phyloP scores from a whole-genome alignment of 768 basidiomycete species.

The Suillus plorans region DNA sequence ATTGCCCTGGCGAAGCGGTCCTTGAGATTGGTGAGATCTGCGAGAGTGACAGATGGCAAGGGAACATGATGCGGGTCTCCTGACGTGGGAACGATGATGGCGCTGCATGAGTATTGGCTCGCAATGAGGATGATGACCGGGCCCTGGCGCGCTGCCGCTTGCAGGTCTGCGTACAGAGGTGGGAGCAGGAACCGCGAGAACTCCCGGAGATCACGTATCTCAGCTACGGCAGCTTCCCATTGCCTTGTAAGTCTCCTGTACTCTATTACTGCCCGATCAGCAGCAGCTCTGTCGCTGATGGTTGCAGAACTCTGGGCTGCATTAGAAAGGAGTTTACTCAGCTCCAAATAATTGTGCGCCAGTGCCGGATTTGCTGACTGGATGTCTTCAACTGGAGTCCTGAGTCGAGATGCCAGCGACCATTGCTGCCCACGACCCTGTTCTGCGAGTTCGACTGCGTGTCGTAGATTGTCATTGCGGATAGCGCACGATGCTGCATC shows the following conservation, averaged over 20 bases:
- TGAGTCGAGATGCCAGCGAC: conserved; percentile 24
- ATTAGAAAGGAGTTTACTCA: neutral
- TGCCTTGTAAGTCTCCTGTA: neutral
- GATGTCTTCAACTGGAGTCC: conserved; percentile 24
- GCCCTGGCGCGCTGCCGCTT: neutral
- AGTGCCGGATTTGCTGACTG: neutral
- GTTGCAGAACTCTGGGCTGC: conserved; percentile 9
- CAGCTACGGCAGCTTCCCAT: neutral
- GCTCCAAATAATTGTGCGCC: neutral
- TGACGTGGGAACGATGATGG: neutral
- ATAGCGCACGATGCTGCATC: conserved; percentile 17
- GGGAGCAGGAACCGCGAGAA: too few species aligned
- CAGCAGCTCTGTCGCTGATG: neutral
- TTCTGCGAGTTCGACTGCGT: conserved; percentile 28
- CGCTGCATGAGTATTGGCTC: neutral
- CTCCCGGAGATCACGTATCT: too few species aligned
- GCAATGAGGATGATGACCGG: neutral
- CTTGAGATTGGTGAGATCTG: conserved; percentile 4
- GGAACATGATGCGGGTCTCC: neutral
- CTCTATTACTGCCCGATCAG: neutral
- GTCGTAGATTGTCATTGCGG: conserved; percentile 1
- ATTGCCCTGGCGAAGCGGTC: conserved; percentile 8
- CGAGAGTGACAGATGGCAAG: neutral
- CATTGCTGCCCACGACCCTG: conserved; percentile 19
- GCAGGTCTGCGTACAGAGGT: neutral